Percentiles rank a stretch among this genome's conserved stretches.
phyloP scores from a whole-genome alignment of 2,329 filamentous ascomycete genomes.

The Lojkania enalia region DNA sequence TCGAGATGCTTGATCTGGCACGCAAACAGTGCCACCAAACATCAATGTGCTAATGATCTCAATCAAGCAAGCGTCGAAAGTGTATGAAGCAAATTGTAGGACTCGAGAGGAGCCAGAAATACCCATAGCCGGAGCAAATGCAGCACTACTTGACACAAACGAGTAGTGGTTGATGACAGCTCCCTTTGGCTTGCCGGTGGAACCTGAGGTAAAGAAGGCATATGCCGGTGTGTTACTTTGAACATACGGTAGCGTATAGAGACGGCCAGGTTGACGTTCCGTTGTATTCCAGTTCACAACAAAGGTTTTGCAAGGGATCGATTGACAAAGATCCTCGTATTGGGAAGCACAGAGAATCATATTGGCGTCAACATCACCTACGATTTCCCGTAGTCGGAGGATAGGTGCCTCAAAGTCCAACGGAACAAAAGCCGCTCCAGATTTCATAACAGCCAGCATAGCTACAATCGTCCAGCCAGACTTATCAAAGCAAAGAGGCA shows the following conservation, averaged over 20 bases:
- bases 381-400: conserved; percentile 42
- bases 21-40: conserved; percentile 53
- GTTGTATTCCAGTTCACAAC: conserved; percentile 46
- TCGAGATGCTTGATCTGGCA: conserved; percentile 53
- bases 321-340: conserved; percentile 26
- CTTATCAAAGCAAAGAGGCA: conserved; percentile 45
- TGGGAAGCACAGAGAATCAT: conserved; percentile 32
- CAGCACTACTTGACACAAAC: conserved; percentile 53
- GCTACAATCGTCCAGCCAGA: conserved; percentile 38
- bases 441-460: conserved; percentile 44
- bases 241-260: conserved; percentile 36
- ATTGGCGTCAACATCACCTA: conserved; percentile 34
- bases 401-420: conserved; percentile 44
- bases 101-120: conserved; percentile 59
- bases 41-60: conserved; percentile 53
- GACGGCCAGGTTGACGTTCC: conserved; percentile 39
- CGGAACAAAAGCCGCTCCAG: conserved; percentile 41
- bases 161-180: conserved; percentile 65
- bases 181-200: conserved; percentile 61
- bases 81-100: conserved; percentile 53
- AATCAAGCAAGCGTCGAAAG: conserved; percentile 52
- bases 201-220: conserved; percentile 63
- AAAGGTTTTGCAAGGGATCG: conserved; percentile 30
- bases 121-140: conserved; percentile 35
- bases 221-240: conserved; percentile 59